Conservation (phyloP, 306 rosid species). For the Trifolium fragiferum region DNA sequence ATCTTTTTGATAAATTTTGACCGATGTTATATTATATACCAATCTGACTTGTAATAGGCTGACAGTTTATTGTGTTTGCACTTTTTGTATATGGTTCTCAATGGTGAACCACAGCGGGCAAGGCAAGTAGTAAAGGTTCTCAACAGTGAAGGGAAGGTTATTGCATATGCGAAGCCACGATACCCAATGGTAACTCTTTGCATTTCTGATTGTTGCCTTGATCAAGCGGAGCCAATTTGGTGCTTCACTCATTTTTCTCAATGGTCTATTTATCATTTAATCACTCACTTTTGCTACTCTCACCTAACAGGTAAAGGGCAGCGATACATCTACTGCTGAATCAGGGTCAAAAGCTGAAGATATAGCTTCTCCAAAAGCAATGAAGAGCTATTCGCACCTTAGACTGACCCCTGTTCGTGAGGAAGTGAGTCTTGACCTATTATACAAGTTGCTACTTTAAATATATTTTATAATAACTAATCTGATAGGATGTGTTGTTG, state of each 20-base stretch:
- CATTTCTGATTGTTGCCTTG: not conserved
- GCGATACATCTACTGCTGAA: constrained; percentile 98
- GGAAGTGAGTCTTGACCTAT: constrained; percentile 70
- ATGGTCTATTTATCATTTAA: not conserved
- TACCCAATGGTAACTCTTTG: constrained; percentile 71
- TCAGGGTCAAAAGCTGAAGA: constrained; percentile 99
- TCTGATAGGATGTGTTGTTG: not conserved
- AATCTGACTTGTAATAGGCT: constrained; percentile 34
- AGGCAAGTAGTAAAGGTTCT: constrained; percentile 91
- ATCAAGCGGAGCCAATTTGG: constrained; percentile 25
- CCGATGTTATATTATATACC: not conserved
- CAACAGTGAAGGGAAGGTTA: constrained; percentile 85
- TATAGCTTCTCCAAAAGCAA: constrained; percentile 87
- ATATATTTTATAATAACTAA: not conserved
- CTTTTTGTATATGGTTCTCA: constrained; percentile 77
- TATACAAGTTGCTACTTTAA: constrained; percentile 27
- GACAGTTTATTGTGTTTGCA: constrained; percentile 28
- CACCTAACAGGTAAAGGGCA: constrained; percentile 78
- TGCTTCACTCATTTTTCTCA: constrained; percentile 7
- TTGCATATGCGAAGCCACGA: constrained; percentile 89
- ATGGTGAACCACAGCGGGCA: constrained; percentile 75
- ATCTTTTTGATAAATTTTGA: constrained; percentile 16
- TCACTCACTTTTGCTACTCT: constrained; percentile 28
- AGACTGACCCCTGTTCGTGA: constrained; percentile 98
- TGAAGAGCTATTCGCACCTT: constrained; percentile 79